Evolutionary conservation across 305 asterid species (phyloP).

Genomic region (Solanum hybrid): DNA sequence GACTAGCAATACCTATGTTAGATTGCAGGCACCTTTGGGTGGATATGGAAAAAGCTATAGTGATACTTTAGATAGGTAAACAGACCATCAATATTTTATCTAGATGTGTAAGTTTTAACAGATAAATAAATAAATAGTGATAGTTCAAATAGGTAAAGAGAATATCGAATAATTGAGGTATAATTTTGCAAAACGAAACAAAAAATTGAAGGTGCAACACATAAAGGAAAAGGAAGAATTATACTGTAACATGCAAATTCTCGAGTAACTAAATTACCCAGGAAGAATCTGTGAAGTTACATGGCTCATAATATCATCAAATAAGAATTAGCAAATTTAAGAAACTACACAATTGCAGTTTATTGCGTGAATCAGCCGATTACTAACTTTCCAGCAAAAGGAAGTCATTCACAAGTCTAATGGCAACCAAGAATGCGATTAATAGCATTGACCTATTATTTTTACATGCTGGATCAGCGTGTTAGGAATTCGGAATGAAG

Average conservation of each 20-base stretch:
- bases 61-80: neutral
- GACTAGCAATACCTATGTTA: neutral
- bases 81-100: neutral
- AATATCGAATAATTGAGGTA: neutral
- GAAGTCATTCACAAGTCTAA: neutral
- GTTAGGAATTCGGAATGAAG: neutral
- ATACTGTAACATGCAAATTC: neutral
- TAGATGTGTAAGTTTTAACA: neutral
- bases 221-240: neutral
- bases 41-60: neutral
- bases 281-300: neutral
- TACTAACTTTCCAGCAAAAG: neutral
- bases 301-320: neutral
- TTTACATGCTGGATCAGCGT: conserved; percentile 1
- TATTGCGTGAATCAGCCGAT: neutral
- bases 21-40: neutral
- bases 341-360: neutral
- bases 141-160: neutral
- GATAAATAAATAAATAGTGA: neutral
- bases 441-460: neutral
- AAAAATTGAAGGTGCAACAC: neutral
- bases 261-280: neutral
- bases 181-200: neutral
- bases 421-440: neutral
- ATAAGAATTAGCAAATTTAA: neutral